Base-by-base conservation (phyloP, 495 filamentous ascomycete species). In the Talaromyces thailandensis region DNA sequence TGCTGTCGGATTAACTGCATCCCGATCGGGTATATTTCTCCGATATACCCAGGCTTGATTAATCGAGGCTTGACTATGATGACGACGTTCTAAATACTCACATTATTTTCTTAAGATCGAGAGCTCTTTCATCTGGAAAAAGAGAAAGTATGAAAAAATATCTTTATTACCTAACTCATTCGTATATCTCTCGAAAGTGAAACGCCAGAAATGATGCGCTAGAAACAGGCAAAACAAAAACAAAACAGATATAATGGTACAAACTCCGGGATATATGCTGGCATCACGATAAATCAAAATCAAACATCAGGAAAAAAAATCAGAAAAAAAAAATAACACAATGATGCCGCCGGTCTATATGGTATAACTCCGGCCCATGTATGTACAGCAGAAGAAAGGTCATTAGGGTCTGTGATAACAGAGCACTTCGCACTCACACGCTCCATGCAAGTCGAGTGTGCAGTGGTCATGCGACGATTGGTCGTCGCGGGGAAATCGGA, bases 401-500 rank as follows among this genome's bases (percentile, higher is more conserved):
- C 25, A 57, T 57, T 57, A 57, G 55, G 31, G 5, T 57, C 29
- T 57, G 55, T 57, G 18, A 57, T 57, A 57, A 57, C 55, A 57
- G 29, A 55, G 11, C 24, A 26, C 11, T 12, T 48, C 43, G 5
- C 35, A 40, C 35, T 16, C 31, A 32, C 31, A 23, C 16, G 3
- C 23, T 51, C 6, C 3, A 16, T 2, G 8, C 18, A 1, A 21
- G 48, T 51, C 48, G 21, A 26, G 25, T 23, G 28, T 26, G 16
- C 12, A 35, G 14, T 37, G 16, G 11, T 67, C 69, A 80, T 28
- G 76, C 76, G 62, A 76, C 70, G 35, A 78, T 70, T 14, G 74
- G 67, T 21, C 73, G 74, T 6, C 76, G 75, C 40, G 75, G 67
- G 21, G 71, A 69, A 60, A 80, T 79, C 7, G 76, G 76, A 26